Base-by-base conservation (phyloP, 441 rosid species). In the Populus trichocarpa region DNA sequence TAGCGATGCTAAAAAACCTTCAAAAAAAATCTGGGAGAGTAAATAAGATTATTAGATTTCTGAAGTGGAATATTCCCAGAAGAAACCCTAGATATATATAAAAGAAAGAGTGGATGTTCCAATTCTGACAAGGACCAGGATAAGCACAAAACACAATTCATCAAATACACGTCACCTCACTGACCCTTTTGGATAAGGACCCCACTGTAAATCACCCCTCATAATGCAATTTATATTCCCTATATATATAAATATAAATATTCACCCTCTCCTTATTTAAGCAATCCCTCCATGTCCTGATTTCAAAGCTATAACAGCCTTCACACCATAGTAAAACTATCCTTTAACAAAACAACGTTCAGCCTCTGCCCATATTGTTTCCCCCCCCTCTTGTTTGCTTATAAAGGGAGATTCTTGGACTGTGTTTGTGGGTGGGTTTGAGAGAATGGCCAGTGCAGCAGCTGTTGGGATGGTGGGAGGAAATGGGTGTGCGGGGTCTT, bases 391-490 rank as follows among this genome's bases (percentile, higher is more conserved):
- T 46, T 14, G 18, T 61, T 61, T 61, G 16, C 35, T 75, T 23
- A 12, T 46, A 33, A 28, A 25, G 11, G 30, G 61, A 14, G 38
- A 11, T 36, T 22, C 61, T 22, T 28, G 23, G 8, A 35, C 46
- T 30, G 12, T 61, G 26, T 61, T 1, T 22, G 66, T 22, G n/a
- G 36, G 70, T 22, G 36, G 13, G 12, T 2, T 53, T 10, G 3
- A 14, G 2, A 18, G 38, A 7, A 81, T 81, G 84, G 79, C 78
- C 12, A 78, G 79, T 81, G 84, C 80, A 8, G 70, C 71, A 12
- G 83, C 82, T 16, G 78, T 65, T 3, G 89, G 84, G 18, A 65
- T 83, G 82, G 69, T 86, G 3, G 85, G 86, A 28, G 81, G 83
- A 69, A 83, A 64, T 46, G 87, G 86, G 13, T 76, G 68, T 20